phyloP scores from a whole-genome alignment of 805 yeast species.

The Starmerella bombi region DNA sequence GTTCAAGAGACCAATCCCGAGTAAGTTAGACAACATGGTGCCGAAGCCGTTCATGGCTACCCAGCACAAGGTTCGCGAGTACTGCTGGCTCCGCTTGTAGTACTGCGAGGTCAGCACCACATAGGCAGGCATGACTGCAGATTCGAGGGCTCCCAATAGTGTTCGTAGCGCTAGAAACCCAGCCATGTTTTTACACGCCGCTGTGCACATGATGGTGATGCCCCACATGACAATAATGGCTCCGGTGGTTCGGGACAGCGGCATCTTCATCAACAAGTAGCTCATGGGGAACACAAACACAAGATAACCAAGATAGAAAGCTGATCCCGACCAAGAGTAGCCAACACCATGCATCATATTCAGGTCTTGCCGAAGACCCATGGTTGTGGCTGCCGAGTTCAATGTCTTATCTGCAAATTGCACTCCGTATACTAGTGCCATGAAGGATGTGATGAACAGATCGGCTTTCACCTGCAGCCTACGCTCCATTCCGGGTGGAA shows the following conservation, averaged over 20 bases:
- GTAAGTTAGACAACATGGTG: slow-evolving; percentile 24
- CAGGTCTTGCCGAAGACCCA: slow-evolving; percentile 2
- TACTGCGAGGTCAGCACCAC: slow-evolving; percentile 45
- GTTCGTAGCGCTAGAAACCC: slow-evolving; percentile 36
- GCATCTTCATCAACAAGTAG: slow-evolving; percentile 39
- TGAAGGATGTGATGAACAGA: slow-evolving; percentile 5
- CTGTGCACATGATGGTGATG: slow-evolving; percentile 35
- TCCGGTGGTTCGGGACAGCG: slow-evolving; percentile 40
- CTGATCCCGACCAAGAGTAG: slow-evolving; percentile 37
- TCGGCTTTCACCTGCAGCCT: slow-evolving; percentile 9
- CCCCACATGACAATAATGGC: slow-evolving; percentile 48
- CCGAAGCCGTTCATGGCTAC: slow-evolving; percentile 35
- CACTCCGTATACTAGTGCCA: slow-evolving; percentile 9
- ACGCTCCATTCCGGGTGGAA: slow-evolving; percentile 9
- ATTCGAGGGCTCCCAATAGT: slow-evolving; percentile 40
- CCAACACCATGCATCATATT: slow-evolving; percentile 2
- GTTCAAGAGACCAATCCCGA: slow-evolving; percentile 20
- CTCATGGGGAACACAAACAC: slow-evolving; percentile 40
- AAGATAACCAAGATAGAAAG: slow-evolving; percentile 50
- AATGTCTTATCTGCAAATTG: slow-evolving; percentile 15
- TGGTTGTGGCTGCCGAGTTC: slow-evolving; percentile 1
- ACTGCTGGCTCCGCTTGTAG: slow-evolving; percentile 39
- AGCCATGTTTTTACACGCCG: slow-evolving; percentile 33
- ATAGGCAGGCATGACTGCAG: slow-evolving; percentile 44
- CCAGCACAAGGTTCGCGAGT: slow-evolving; percentile 34